phyloP scores from a whole-genome alignment of 345 rosid genomes.

The Gossypium anomalum region DNA sequence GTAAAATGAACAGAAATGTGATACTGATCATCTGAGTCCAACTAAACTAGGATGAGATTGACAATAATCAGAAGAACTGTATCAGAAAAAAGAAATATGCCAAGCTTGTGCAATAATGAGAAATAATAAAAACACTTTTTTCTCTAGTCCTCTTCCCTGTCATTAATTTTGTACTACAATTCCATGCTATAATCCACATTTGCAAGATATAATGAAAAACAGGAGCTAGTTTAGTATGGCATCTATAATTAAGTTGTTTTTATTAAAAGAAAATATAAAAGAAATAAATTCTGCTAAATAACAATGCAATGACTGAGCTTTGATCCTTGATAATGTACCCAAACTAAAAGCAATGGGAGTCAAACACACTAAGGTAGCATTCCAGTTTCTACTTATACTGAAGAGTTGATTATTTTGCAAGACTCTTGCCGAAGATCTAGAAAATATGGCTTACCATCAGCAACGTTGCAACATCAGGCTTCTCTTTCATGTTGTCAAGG shows the following conservation, averaged over 20 bases:
- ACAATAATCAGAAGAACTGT: background rate
- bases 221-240: background rate
- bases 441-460: slow-evolving; percentile 59
- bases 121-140: background rate
- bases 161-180: background rate
- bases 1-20: background rate
- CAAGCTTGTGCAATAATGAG: background rate
- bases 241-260: background rate
- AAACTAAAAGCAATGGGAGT: background rate
- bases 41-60: background rate
- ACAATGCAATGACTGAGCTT: background rate
- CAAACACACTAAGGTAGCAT: background rate
- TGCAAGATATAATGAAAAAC: background rate
- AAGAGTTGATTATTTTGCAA: background rate
- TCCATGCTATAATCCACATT: background rate
- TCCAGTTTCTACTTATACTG: background rate
- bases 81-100: background rate
- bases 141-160: background rate
- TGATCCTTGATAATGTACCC: background rate
- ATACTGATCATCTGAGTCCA: background rate
- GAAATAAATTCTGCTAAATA: background rate
- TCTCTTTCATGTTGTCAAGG: slow-evolving; percentile 78
- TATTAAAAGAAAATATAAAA: background rate
- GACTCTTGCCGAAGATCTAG: background rate
- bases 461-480: slow-evolving; percentile 84